Evolutionary conservation across 768 basidiomycete species (phyloP).

Genomic region (Phaeotremella skinneri): DNA sequence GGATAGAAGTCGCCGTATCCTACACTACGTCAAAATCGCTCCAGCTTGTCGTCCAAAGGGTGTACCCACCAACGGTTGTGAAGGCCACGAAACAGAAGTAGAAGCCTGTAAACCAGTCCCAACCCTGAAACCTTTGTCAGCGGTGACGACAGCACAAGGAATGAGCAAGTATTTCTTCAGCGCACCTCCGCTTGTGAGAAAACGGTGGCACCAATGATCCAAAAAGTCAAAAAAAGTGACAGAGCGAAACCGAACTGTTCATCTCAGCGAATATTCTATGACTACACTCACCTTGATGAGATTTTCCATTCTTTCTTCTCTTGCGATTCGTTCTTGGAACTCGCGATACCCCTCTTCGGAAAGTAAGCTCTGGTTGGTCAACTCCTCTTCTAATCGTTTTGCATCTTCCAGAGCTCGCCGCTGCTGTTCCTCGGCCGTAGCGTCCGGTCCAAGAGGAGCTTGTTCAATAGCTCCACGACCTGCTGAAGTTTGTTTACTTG

Average conservation of each 20-base stretch:
- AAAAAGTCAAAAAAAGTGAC: constrained; percentile 69
- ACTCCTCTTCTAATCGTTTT: constrained; percentile 19
- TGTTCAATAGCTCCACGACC: constrained; percentile 22
- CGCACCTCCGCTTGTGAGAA: constrained; percentile 30
- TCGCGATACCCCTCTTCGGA: constrained; percentile 36
- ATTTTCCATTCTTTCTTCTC: constrained; percentile 58
- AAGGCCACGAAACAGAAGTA: constrained; percentile 38
- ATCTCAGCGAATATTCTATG: neutral
- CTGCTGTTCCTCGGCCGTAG: neutral
- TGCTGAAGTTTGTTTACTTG: constrained; percentile 59
- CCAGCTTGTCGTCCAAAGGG: neutral
- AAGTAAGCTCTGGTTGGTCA: constrained; percentile 25
- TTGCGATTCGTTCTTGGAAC: constrained; percentile 40
- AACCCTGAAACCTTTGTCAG: constrained; percentile 5
- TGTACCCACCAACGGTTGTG: constrained; percentile 22
- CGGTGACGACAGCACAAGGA: too few species aligned
- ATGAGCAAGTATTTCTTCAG: too few species aligned
- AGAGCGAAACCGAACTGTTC: constrained; percentile 57
- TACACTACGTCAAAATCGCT: neutral
- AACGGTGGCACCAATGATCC: constrained; percentile 55
- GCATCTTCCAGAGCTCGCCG: constrained; percentile 5
- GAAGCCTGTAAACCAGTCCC: constrained; percentile 28
- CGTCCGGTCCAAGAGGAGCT: neutral
- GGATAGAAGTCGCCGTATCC: constrained; percentile 25
- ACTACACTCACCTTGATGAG: constrained; percentile 56